Conservation (phyloP, 208 protist genomes). For the Crithidia thermophila region DNA sequence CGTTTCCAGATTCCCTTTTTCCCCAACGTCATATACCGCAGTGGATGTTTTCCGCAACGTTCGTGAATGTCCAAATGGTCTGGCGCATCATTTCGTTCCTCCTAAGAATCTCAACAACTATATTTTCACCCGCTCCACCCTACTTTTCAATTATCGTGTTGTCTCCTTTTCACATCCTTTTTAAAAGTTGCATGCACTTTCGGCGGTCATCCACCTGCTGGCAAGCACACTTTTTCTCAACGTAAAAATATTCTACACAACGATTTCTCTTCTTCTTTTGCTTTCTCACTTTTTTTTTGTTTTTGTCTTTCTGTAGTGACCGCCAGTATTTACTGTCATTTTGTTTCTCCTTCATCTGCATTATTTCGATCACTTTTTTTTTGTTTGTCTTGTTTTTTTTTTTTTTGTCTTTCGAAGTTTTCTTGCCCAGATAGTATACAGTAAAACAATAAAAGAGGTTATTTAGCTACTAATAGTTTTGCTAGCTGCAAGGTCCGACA, state of each 20-base stretch:
- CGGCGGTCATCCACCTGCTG: not conserved
- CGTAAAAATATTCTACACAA: not conserved
- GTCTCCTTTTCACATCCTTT: no score
- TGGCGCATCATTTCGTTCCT: no score
- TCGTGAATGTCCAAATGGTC: no score
- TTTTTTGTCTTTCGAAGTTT: conserved; percentile 8
- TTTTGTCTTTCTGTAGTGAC: conserved; percentile 1
- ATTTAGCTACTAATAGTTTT: not conserved
- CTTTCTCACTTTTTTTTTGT: conserved; percentile 13
- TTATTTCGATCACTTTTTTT: not conserved
- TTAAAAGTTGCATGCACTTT: not conserved
- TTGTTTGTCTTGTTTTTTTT: conserved; percentile 15
- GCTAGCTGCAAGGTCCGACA: not conserved
- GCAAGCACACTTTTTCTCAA: not conserved
- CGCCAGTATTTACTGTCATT: not conserved
- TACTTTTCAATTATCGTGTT: no score
- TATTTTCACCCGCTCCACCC: no score
- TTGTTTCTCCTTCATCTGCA: not conserved
- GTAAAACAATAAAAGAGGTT: no score
- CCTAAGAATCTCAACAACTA: no score
- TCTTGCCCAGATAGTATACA: no score
- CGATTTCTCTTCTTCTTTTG: conserved; percentile 10
- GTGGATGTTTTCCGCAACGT: no score
- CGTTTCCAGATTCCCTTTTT: no score
- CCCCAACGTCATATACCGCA: no score